phyloP scores from a whole-genome alignment of 805 yeast species.

The Myxozyma udenii region DNA sequence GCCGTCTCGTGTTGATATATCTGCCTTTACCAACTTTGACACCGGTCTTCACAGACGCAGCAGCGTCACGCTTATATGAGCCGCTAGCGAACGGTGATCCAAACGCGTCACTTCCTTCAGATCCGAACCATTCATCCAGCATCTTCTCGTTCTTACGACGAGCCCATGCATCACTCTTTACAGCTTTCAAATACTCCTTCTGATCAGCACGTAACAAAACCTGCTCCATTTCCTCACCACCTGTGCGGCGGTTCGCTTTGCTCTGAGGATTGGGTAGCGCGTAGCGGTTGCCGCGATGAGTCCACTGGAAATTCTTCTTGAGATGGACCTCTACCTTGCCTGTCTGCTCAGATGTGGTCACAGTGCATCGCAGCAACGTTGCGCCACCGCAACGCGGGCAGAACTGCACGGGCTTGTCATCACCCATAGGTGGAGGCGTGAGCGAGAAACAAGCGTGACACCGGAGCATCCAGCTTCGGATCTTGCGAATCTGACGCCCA shows the following conservation, averaged over 20 bases:
- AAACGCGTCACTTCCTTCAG: constrained; percentile 76
- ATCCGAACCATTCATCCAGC: constrained; percentile 86
- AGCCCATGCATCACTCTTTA: constrained; percentile 85
- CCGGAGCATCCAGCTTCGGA: constrained; percentile 88
- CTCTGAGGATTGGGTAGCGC: constrained; percentile 85
- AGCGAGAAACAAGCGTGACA: constrained; percentile 95
- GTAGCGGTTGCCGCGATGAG: constrained; percentile 77
- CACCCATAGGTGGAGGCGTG: constrained; percentile 71
- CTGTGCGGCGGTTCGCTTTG: constrained; percentile 58
- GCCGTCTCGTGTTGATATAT: constrained; percentile 53
- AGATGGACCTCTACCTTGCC: constrained; percentile 86
- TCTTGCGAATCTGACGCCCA: constrained; percentile 79
- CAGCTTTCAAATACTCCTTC: constrained; percentile 83
- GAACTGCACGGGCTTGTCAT: constrained; percentile 64
- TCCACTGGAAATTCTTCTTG: constrained; percentile 92
- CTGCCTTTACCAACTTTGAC: constrained; percentile 86
- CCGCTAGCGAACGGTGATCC: constrained; percentile 81
- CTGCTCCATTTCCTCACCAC: constrained; percentile 77
- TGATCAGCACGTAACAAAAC: constrained; percentile 89
- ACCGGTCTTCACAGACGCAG: constrained; percentile 45
- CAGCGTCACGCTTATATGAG: constrained; percentile 49
- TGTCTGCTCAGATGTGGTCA: constrained; percentile 49
- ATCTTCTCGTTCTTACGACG: constrained; percentile 81
- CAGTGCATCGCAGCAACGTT: constrained; percentile 81
- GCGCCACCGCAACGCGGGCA: constrained; percentile 95